Conservation (phyloP, 2,329 filamentous ascomycete genomes). For the Cladophialophora psammophila region DNA sequence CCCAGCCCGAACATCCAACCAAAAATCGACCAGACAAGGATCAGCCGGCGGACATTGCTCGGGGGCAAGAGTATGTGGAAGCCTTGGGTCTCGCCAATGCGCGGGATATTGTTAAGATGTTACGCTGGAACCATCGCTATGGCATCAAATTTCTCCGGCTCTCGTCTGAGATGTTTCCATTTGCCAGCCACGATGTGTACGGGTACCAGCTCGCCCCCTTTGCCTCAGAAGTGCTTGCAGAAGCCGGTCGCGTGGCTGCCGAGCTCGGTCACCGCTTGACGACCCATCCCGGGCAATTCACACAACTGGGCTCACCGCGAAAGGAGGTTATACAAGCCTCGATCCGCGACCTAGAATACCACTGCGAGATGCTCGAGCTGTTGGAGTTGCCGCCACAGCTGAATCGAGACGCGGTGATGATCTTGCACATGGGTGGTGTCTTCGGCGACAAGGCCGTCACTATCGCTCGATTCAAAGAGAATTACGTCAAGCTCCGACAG, state of each 20-base stretch:
- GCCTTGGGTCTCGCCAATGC: constrained; percentile 81
- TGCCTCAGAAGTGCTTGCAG: constrained; percentile 76
- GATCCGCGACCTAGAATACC: constrained; percentile 83
- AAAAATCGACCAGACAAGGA: constrained; percentile 85
- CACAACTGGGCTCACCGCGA: constrained; percentile 85
- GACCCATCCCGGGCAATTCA: constrained; percentile 91
- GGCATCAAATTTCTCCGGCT: constrained; percentile 91
- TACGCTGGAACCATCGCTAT: constrained; percentile 91
- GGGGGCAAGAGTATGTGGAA: constrained; percentile 77
- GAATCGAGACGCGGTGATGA: constrained; percentile 89
- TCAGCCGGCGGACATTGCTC: constrained; percentile 69
- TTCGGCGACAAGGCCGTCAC: constrained; percentile 87
- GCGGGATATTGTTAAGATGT: constrained; percentile 81
- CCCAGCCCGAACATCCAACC: constrained; percentile 77
- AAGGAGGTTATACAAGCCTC: constrained; percentile 77
- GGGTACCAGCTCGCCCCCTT: constrained; percentile 87
- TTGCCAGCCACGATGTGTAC: constrained; percentile 85
- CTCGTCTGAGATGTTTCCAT: constrained; percentile 96
- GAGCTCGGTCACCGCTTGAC: constrained; percentile 84
- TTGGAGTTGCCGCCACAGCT: constrained; percentile 78
- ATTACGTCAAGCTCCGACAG: constrained; percentile 71
- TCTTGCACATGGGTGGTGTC: constrained; percentile 88
- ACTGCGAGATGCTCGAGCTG: constrained; percentile 81
- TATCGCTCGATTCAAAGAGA: constrained; percentile 76
- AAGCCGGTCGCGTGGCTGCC: constrained; percentile 77